Evolutionary conservation across 768 basidiomycete genomes (phyloP), one percentile per base, ranked within the genome.

Genomic region (Cystofilobasidium bisporidii): DNA sequence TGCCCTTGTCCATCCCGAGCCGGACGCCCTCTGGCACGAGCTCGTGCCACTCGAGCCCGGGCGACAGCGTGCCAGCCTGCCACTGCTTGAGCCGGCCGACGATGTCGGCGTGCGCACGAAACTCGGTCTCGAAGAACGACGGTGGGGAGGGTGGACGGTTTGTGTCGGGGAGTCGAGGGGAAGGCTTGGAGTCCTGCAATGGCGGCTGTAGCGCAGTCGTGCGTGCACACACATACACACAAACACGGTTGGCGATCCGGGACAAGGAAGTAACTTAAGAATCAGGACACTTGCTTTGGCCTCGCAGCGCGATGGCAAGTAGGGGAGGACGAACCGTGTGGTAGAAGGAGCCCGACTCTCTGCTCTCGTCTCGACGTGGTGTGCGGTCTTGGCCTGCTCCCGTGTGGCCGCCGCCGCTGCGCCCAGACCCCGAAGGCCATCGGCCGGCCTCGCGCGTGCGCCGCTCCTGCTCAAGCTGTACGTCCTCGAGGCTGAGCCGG

Each of bases 41-140:
- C 43, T 68, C 67, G 38, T 61, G 55, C 67, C 67, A 68, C 33
- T 68, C 67, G 17, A 63, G 30, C 24, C 15, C 18, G 43, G 61
- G 22, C 11, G 67, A 56, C 14, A 68, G 14, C 9, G 22, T 0
- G 10, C 67, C 67, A 0, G 55, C 30, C 30, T 68, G 67, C 67
- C 67, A 68, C 1, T 24, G 3, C 28, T 68, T 57, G 32, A 68
- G 61, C n/a, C 47, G 22, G 3, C 40, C 17, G 43, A 68, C 32
- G 53, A 59, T 11, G 8, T 57, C 10, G 1, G 26, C 22, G 36
- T 68, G 67, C 18, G 56, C n/a, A 2, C 6, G 28, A 26, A 68
- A 63, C 55, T 68, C 67, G 33, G 56, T 40, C 10, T 36, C 36
- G 61, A 68, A 68, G 10, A 53, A 62, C 1, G 62, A 57, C n/a